Percentiles rank a stretch among this genome's conserved stretches.
These are phyloP conservation scores for Mycena olivaceomarginata DNA, from an alignment of 768 basidiomycete species.

Conservation along the genomic window DNA sequence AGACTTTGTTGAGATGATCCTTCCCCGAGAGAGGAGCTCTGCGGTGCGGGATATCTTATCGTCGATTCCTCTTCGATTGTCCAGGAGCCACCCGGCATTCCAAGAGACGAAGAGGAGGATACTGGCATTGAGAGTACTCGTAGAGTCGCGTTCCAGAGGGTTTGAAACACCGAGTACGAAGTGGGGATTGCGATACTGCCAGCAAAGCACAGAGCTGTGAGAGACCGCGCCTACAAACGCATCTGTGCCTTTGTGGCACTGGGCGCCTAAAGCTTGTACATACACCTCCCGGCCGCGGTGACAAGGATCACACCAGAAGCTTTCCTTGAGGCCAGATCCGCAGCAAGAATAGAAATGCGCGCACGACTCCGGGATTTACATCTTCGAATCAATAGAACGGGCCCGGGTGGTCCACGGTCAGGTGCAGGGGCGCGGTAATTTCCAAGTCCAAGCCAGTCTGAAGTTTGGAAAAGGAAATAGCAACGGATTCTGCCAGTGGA, in stretches of 20 bases:
- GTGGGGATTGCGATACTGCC: background rate
- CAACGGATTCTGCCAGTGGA: too few relatives aligned
- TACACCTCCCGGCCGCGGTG: conserved; percentile 1
- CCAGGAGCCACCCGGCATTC: conserved; percentile 40
- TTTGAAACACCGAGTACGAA: background rate
- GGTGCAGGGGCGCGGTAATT: background rate
- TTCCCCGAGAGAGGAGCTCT: background rate
- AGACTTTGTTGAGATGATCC: background rate
- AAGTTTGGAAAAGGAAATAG: too few relatives aligned
- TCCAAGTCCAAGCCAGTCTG: too few relatives aligned
- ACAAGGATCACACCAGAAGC: conserved; percentile 38
- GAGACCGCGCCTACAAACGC: conserved; percentile 11
- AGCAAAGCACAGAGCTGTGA: conserved; percentile 26
- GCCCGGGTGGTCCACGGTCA: too few relatives aligned
- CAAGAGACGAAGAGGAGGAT: background rate
- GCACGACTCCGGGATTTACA: background rate
- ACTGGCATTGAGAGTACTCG: background rate
- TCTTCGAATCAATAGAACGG: too few relatives aligned
- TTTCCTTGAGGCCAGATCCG: conserved; percentile 31
- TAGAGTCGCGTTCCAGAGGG: background rate
- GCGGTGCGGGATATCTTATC: background rate
- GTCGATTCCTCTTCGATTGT: conserved; percentile 3
- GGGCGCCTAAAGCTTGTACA: conserved; percentile 34
- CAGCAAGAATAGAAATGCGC: conserved; percentile 8
- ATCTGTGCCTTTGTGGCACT: background rate